Base-by-base conservation (phyloP, 148 eudicot species). In the Rhododendron williamsianum region DNA sequence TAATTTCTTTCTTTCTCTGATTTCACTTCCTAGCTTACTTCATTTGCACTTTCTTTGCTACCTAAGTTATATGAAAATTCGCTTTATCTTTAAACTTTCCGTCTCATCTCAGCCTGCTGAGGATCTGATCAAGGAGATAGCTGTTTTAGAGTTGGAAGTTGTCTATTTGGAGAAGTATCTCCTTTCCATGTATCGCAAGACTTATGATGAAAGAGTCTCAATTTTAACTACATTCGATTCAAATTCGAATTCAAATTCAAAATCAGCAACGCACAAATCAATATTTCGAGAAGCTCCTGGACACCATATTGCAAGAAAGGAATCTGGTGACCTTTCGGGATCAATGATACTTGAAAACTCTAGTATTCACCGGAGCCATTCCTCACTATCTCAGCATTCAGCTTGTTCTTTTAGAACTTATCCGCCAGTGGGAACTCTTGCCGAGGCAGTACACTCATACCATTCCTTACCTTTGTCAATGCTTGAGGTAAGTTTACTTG, bases 381-480 rank as follows among this genome's bases (percentile, higher is more conserved):
- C 98, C 60, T 91, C 96, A 0, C 91, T 96, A 41, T 94, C 99
- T 86, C 93, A 89, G n/a, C 91, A 84, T 56, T 89, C 95, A 36
- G 89, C 86, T 78, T 81, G 54, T 84, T 38, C 93, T 38, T 58
- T 83, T 27, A 89, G 87, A 84, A 84, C 87, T 78, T 84, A 92
- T 73, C 87, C 92, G 86, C 89, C 86, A 19, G 45, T 58, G 63
- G 90, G 87, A 76, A 56, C 82, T 84, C 78, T 82, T 84, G 76
- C 85, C 36, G 90, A 91, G 79, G 96, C 92, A 84, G 49, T 91
- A 4, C 71, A 87, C 78, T 84, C 94, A 19, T 90, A 88, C 84
- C 96, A 94, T 83, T 96, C 99, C 67, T 87, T 92, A 79, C 99
- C 98, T 67, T 83, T 94, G 82, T 90, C 91, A 65, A 88, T 92